These are phyloP conservation scores for Lipomyces sp. DNA, from an alignment of 805 yeast genomes.

Conservation along the genomic window DNA sequence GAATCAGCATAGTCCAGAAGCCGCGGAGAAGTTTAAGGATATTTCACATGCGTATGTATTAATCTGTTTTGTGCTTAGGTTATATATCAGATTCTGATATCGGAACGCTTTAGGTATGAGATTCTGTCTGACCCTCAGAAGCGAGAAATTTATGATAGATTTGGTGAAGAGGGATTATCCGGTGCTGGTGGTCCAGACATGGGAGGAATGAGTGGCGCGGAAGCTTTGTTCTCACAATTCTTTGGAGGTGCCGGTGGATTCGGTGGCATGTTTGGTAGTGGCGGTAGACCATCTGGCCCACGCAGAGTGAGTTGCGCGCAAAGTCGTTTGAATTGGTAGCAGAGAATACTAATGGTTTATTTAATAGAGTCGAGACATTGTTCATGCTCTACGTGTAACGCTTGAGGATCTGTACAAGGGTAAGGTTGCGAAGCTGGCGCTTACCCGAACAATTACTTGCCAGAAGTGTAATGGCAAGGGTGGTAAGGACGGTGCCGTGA, in stretches of 20 bases:
- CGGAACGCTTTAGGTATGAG: constrained; percentile 55
- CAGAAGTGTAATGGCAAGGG: constrained; percentile 91
- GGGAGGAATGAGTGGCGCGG: constrained; percentile 71
- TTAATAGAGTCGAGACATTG: constrained; percentile 67
- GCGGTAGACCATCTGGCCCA: constrained; percentile 41
- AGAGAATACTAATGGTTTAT: neutral
- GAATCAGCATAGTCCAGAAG: constrained; percentile 69
- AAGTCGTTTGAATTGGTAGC: neutral
- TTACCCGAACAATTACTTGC: constrained; percentile 90
- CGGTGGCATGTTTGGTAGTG: constrained; percentile 49
- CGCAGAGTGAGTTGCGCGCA: constrained; percentile 27
- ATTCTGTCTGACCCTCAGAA: constrained; percentile 84
- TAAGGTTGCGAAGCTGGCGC: constrained; percentile 88
- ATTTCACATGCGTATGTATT: constrained; percentile 66
- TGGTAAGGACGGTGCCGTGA: constrained; percentile 89
- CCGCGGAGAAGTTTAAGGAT: constrained; percentile 95
- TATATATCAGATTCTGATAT: constrained; percentile 2
- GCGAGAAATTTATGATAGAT: constrained; percentile 85
- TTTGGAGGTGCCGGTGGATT: constrained; percentile 66
- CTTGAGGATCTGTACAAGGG: constrained; percentile 95
- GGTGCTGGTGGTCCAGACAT: constrained; percentile 75
- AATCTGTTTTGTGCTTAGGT: constrained; percentile 54
- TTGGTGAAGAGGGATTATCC: constrained; percentile 88
- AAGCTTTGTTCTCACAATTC: constrained; percentile 78
- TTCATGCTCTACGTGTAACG: constrained; percentile 81